Conservation (phyloP, 257 asterid species). For the Forsythia viridissima region DNA sequence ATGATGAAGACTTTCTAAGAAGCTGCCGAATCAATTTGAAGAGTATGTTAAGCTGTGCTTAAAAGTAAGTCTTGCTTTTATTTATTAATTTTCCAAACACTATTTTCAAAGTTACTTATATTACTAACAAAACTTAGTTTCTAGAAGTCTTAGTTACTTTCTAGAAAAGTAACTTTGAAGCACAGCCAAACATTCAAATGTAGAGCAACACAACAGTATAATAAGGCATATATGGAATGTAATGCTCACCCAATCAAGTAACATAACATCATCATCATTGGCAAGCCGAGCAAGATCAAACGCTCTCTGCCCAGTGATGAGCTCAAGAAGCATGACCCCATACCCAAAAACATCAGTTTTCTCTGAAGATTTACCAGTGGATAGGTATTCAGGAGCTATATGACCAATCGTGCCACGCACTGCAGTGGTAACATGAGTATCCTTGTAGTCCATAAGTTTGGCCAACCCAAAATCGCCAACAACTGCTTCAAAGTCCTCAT, state of each 20-base stretch:
- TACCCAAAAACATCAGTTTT: constrained; percentile 92
- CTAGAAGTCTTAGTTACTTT: too few relatives aligned
- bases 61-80: too few relatives aligned
- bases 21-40: too few relatives aligned
- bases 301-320: constrained; percentile 89
- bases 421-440: constrained; percentile 89
- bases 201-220: background rate
- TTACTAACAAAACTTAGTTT: too few relatives aligned
- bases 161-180: too few relatives aligned
- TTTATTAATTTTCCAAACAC: too few relatives aligned
- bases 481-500: constrained; percentile 92
- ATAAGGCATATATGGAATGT: background rate
- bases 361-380: constrained; percentile 85
- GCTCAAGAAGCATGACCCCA: constrained; percentile 97
- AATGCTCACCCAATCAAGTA: constrained; percentile 87
- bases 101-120: too few relatives aligned
- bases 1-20: too few relatives aligned
- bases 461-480: constrained; percentile 96
- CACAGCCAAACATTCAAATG: background rate
- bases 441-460: constrained; percentile 94
- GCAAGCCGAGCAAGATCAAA: constrained; percentile 95
- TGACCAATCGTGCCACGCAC: constrained; percentile 91
- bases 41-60: too few relatives aligned
- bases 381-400: constrained; percentile 83
- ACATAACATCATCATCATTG: constrained; percentile 85